These are phyloP conservation scores for Prunus persica DNA, from an alignment of 306 rosid species.

Conservation along the genomic window Prunus_persica_NCBIv2 NC_034015.1:19876501-19877000, in stretches of 20 bases:
- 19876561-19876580: constrained; percentile 53
- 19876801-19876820: constrained; percentile 74
- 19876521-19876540: constrained; percentile 82
- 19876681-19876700: constrained; percentile 44
- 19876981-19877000: constrained; percentile 60
- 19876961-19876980: constrained; percentile 74
- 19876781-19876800: constrained; percentile 95
- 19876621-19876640: constrained; percentile 53
- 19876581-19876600: constrained; percentile 61
- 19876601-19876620: constrained; percentile 65
- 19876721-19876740: constrained; percentile 81
- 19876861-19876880: neutral
- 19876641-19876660: constrained; percentile 66
- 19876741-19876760: constrained; percentile 95
- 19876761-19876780: constrained; percentile 95
- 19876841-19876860: constrained; percentile 40
- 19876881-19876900: constrained; percentile 10
- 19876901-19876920: constrained; percentile 15
- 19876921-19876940: neutral
- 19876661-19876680: constrained; percentile 71
- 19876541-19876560: constrained; percentile 78
- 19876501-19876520: constrained; percentile 75
- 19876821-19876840: constrained; percentile 90
- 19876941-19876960: constrained; percentile 48
- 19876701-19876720: constrained; percentile 84